Base-by-base conservation (phyloP, 805 yeast genomes). In the Zygosaccharomyces bisporus region DNA sequence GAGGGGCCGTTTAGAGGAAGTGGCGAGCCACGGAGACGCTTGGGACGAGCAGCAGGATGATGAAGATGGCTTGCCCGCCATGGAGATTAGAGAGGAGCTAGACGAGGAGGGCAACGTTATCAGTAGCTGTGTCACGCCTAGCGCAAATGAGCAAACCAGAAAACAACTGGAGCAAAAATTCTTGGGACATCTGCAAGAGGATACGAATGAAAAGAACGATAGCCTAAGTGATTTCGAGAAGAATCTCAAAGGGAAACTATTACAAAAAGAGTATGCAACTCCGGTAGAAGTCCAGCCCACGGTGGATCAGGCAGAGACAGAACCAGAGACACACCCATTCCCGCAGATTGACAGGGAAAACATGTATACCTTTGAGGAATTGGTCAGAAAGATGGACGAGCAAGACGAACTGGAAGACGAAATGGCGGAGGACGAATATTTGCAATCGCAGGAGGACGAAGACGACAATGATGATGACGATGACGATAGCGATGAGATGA, bases 41-140 rank as follows among this genome's bases (percentile, higher is more conserved):
- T 44, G 48, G 9, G 49, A 32, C 5, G 39, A 39, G 6, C 43
- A 17, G 19, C 17, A 25, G 33, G 40, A 14, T 21, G 40, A 37
- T 6, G 77, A 69, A 3, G 80, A 75, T 12, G 79, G 72, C 1
- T 55, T 81, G 2, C 89, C 87, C 1, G 68, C 86, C 18, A 79
- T 88, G 80, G 96, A 89, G 45, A 90, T 90, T 17, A 72, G 81
- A 42, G 97, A 89, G 58, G 85, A 81, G 42, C 63, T 90, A 30
- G 96, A 89, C 62, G 96, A 86, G 0, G 81, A 85, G n/a, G 96
- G 80, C 0, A 79, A 85, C 47, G 73, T 89, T 1, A 58, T 84
- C 1, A 61, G 49, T 10, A 58, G 78, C n/a, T 52, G 67, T 3
- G 68, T 79, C 2, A 67, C 66, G 23, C 76, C 77, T 0, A 67